A percentile compares a stretch with the other conserved stretches of the same genome.
phyloP scores from a whole-genome alignment of 2,329 filamentous ascomycete species.

The Fusarium concolor region DNA sequence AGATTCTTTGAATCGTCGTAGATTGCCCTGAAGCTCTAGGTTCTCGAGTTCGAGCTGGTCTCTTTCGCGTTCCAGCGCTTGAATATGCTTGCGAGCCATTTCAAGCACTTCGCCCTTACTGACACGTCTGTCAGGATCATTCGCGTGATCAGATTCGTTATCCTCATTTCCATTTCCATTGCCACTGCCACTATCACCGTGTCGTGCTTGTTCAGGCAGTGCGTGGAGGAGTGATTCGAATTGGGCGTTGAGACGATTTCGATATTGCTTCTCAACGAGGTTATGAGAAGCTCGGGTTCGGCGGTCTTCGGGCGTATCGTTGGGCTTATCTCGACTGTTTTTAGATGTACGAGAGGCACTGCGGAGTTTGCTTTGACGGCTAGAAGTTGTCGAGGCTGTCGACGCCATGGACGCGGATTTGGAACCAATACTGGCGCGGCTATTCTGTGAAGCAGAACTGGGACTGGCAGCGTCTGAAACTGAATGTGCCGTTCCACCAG shows the following conservation, averaged over 20 bases:
- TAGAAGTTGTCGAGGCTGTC: constrained; percentile 41
- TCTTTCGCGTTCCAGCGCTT: constrained; percentile 42
- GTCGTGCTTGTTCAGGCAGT: constrained; percentile 40
- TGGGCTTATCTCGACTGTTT: constrained; percentile 43
- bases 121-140: constrained; percentile 41
- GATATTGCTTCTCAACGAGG: constrained; percentile 47
- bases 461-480: constrained; percentile 43
- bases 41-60: constrained; percentile 42
- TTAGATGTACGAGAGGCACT: constrained; percentile 47
- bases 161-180: constrained; percentile 33
- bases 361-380: constrained; percentile 44
- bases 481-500: constrained; percentile 31
- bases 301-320: constrained; percentile 45
- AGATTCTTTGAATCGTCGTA: constrained; percentile 36
- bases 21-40: constrained; percentile 41
- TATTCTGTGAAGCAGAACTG: constrained; percentile 42
- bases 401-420: constrained; percentile 42
- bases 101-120: constrained; percentile 47
- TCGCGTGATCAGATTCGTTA: constrained; percentile 40
- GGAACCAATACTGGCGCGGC: constrained; percentile 40
- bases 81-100: constrained; percentile 46
- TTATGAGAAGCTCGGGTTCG: constrained; percentile 47
- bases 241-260: constrained; percentile 45
- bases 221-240: constrained; percentile 44
- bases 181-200: constrained; percentile 12